phyloP scores from a whole-genome alignment of 108 stramenopile genomes.

The Fragilaria crotonensis region DNA sequence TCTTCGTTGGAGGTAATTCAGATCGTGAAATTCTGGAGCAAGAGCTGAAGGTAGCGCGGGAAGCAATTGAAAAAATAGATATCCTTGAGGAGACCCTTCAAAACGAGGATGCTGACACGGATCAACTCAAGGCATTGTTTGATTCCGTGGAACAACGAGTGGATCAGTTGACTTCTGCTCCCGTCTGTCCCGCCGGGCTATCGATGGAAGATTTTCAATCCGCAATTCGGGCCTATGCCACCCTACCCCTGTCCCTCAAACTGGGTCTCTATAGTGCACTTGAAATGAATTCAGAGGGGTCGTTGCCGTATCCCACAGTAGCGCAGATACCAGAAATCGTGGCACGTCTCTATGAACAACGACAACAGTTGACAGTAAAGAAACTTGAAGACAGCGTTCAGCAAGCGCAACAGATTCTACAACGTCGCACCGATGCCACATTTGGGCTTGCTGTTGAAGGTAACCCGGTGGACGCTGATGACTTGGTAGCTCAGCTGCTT shows the following conservation, averaged over 20 bases:
- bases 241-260: background rate
- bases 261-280: background rate
- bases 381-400: background rate
- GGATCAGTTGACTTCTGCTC: background rate
- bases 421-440: no score
- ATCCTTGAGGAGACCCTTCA: no score
- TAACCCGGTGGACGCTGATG: background rate
- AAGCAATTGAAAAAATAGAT: no score
- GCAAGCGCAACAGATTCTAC: background rate
- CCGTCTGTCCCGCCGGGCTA: background rate
- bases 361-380: background rate
- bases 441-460: no score
- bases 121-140: no score
- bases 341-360: constrained; percentile 6
- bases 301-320: background rate
- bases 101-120: no score
- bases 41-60: no score
- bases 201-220: background rate
- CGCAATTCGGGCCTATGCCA: background rate
- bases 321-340: constrained; percentile 8
- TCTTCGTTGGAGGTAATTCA: no score
- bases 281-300: background rate
- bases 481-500: constrained; percentile 3
- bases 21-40: no score
- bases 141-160: background rate